Evolutionary conservation across 2,329 filamentous ascomycete genomes (phyloP).

Genomic region (Emmonsiellopsis sp.): DNA sequence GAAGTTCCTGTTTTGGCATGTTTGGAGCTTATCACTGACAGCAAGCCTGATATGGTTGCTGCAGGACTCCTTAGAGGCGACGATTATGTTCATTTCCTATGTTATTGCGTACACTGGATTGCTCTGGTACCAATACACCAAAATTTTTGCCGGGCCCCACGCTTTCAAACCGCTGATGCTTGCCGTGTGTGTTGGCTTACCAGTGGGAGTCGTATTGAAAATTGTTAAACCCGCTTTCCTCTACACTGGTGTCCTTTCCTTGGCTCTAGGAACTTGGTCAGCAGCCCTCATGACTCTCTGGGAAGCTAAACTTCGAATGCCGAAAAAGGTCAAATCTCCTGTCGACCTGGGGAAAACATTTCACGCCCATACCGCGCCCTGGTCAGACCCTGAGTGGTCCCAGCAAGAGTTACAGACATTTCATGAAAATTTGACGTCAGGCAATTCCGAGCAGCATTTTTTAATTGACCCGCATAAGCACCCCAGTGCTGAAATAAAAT

Average conservation of each 20-base stretch:
- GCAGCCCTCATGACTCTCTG: constrained; percentile 41
- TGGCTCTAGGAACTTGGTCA: constrained; percentile 44
- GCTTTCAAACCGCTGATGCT: constrained; percentile 40
- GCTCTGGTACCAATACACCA: constrained; percentile 46
- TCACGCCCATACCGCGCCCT: constrained; percentile 37
- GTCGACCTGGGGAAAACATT: constrained; percentile 28
- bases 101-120: constrained; percentile 44
- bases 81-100: constrained; percentile 44
- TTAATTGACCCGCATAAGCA: constrained; percentile 31
- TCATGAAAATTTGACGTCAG: constrained; percentile 34
- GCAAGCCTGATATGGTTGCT: constrained; percentile 46
- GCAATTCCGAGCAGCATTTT: constrained; percentile 35
- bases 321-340: constrained; percentile 29
- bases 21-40: constrained; percentile 45
- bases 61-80: constrained; percentile 31
- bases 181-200: constrained; percentile 39
- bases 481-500: constrained; percentile 38
- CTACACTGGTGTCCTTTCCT: constrained; percentile 41
- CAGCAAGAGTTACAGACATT: constrained; percentile 43
- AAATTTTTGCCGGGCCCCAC: constrained; percentile 44
- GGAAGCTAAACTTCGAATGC: constrained; percentile 41
- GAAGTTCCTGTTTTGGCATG: constrained; percentile 43
- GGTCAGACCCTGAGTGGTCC: constrained; percentile 38
- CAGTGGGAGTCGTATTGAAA: constrained; percentile 39
- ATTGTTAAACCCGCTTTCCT: constrained; percentile 29